These are phyloP conservation scores for Herpetospermum pedunculosum DNA, from an alignment of 306 rosid genomes.

Conservation along the genomic window DNA sequence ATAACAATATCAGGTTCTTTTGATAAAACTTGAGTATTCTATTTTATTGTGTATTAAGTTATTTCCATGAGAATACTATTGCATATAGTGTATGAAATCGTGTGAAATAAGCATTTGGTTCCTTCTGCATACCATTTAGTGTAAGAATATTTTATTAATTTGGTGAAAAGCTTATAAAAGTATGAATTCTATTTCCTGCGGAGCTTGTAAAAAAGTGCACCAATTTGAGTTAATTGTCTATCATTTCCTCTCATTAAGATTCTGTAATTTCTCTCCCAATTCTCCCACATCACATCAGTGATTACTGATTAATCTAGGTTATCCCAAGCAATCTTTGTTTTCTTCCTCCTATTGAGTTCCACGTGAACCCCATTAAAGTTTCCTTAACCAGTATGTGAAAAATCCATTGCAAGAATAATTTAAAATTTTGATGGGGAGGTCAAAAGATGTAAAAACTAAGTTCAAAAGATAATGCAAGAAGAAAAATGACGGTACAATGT, in stretches of 20 bases:
- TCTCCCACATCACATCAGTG: not conserved
- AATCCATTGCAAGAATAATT: not conserved
- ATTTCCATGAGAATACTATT: not conserved
- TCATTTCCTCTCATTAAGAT: not conserved
- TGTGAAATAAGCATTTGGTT: not conserved
- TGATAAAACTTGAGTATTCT: not conserved
- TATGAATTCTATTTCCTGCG: not conserved
- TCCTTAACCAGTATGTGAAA: not conserved
- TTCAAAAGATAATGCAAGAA: not conserved
- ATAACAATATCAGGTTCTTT: slow-evolving; percentile 89
- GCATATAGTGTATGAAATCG: not conserved
- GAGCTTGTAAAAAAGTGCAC: not conserved
- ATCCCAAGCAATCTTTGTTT: not conserved
- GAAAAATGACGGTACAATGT: not conserved
- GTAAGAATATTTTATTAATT: not conserved
- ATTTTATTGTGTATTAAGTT: not conserved
- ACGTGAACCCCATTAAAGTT: not conserved
- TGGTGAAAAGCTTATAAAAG: not conserved
- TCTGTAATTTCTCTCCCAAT: not conserved
- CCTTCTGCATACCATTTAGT: not conserved
- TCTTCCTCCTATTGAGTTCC: not conserved
- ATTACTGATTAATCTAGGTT: not conserved
- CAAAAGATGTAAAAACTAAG: too few relatives aligned
- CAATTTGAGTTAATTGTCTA: not conserved
- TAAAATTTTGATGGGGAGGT: too few relatives aligned